phyloP scores from a whole-genome alignment of 805 yeast species.

The Myxozyma geophila region DNA sequence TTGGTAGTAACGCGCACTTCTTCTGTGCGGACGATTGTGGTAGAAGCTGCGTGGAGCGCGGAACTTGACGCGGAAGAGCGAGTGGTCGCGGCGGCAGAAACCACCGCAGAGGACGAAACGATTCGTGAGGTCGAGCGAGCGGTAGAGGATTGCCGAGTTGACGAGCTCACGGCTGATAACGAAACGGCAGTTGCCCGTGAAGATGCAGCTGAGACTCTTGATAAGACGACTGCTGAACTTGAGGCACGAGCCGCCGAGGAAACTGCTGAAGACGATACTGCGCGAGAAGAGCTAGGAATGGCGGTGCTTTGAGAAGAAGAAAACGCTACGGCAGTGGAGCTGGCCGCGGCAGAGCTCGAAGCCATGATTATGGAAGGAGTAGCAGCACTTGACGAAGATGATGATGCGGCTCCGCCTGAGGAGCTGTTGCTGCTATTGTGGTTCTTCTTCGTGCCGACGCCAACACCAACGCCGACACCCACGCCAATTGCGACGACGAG shows the following conservation, averaged over 20 bases:
- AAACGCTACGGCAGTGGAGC: not conserved
- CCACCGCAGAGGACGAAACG: conserved; percentile 1
- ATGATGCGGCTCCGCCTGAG: not conserved
- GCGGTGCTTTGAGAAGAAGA: not conserved
- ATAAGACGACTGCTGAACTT: too few relatives aligned
- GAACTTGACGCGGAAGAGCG: not conserved
- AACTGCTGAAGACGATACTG: too few relatives aligned
- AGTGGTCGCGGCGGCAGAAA: not conserved
- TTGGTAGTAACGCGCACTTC: not conserved
- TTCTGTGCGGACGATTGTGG: not conserved
- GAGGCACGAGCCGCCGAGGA: too few relatives aligned
- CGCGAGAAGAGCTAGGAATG: not conserved
- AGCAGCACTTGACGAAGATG: not conserved
- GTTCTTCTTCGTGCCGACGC: conserved; percentile 25
- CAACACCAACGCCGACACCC: conserved; percentile 37
- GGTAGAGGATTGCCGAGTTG: not conserved
- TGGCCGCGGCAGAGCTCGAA: conserved; percentile 1
- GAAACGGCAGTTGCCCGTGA: not conserved
- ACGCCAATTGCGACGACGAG: conserved; percentile 34
- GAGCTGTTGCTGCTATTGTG: conserved; percentile 8
- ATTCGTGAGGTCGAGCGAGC: not conserved
- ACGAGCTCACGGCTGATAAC: not conserved
- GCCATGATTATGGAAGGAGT: not conserved
- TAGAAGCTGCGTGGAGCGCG: not conserved
- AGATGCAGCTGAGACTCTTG: not conserved